Percentiles rank a stretch among this genome's conserved stretches.
These are phyloP conservation scores for Dendrocalamus sinicus DNA, from an alignment of 176 grass and related monocot species.

Conservation along the genomic window DNA sequence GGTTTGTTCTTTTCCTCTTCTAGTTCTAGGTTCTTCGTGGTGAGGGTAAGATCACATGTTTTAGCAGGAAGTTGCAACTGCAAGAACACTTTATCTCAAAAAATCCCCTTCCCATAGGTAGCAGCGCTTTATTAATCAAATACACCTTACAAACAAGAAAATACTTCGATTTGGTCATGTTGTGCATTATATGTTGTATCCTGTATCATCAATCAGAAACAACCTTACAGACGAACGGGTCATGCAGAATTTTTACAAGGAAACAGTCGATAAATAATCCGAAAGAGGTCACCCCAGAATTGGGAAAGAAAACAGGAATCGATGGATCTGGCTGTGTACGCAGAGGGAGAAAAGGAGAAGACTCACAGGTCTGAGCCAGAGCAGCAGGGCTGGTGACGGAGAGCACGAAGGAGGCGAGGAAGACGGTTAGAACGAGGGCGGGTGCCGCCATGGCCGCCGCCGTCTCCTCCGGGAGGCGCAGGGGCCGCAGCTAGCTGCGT, in stretches of 20 bases:
- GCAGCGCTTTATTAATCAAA: neutral
- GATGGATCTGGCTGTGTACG: conserved; percentile 19
- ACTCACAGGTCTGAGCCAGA: conserved; percentile 28
- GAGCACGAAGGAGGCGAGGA: conserved; percentile 12
- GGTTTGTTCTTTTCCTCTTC: neutral
- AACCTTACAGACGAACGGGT: neutral
- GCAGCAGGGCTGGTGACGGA: neutral
- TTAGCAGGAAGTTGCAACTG: neutral
- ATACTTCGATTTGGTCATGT: neutral
- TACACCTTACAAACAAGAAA: neutral
- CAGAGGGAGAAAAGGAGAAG: neutral
- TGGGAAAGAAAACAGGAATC: neutral
- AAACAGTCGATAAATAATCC: neutral
- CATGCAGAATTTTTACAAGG: neutral
- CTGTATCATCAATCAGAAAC: neutral
- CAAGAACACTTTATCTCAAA: neutral
- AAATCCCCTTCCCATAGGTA: neutral
- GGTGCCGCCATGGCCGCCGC: conserved; percentile 17
- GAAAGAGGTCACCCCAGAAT: neutral
- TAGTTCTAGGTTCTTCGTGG: neutral
- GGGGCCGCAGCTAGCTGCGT: neutral
- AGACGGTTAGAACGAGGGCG: neutral
- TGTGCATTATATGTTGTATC: neutral
- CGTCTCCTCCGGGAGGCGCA: neutral
- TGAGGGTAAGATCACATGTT: neutral